phyloP scores from a whole-genome alignment of 495 filamentous ascomycete genomes.

The Oleoguttula mirabilis region DNA sequence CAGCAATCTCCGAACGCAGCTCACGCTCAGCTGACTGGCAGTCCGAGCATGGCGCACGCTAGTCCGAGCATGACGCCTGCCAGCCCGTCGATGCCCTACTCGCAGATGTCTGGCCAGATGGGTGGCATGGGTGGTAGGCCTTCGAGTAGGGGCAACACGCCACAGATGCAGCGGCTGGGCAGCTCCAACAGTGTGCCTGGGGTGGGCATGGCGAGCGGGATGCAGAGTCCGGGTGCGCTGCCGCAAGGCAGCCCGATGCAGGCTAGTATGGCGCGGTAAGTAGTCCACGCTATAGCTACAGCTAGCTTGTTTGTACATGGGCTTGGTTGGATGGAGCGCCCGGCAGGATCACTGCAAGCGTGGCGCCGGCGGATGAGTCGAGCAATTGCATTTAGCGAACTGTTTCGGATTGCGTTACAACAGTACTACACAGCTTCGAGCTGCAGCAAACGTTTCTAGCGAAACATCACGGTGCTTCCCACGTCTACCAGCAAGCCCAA shows the following conservation, averaged over 20 bases:
- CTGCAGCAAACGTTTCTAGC: no score
- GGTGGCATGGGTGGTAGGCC: conserved; percentile 3
- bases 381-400: no score
- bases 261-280: conserved; percentile 5
- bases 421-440: no score
- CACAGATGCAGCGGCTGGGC: conserved; percentile 1
- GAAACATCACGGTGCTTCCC: no score
- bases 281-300: not conserved
- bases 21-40: conserved; percentile 12
- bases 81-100: conserved; percentile 12
- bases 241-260: conserved; percentile 7
- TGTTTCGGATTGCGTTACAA: no score
- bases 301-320: no score
- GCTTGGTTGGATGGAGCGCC: no score
- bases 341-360: no score
- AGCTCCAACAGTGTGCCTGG: conserved; percentile 1
- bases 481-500: no score
- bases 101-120: not conserved
- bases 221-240: conserved; percentile 2
- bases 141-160: conserved; percentile 4
- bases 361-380: not conserved
- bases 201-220: not conserved
- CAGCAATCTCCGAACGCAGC: conserved; percentile 8
- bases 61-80: conserved; percentile 12
- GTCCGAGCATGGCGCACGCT: conserved; percentile 3